phyloP scores from a whole-genome alignment of 148 eudicot genomes.

The Arbutus unedo region DNA sequence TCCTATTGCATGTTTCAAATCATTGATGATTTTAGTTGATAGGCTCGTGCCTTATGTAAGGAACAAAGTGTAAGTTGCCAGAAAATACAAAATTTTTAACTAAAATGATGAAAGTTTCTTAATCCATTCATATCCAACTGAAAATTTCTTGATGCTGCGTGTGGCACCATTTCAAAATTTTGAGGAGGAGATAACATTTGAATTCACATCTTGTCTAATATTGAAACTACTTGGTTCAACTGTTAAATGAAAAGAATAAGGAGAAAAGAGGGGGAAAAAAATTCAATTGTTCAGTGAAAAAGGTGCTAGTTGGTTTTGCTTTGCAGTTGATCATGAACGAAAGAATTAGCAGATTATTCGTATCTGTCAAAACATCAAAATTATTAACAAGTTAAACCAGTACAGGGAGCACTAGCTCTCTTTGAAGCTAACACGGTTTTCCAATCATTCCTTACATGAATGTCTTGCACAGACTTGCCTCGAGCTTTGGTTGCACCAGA shows the following conservation, averaged over 20 bases:
- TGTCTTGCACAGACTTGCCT: conserved; percentile 37
- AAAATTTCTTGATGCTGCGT: background rate
- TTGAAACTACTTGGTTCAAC: background rate
- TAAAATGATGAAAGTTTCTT: background rate
- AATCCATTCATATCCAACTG: background rate
- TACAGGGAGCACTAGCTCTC: background rate
- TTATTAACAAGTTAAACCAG: background rate
- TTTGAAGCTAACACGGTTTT: background rate
- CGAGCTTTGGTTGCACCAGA: conserved; percentile 55
- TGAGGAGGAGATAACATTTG: background rate
- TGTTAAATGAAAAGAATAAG: background rate
- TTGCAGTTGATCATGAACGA: background rate
- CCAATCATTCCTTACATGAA: background rate
- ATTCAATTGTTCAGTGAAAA: background rate
- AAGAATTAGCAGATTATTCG: background rate
- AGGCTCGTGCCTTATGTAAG: background rate
- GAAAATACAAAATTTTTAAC: background rate
- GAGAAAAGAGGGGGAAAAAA: background rate
- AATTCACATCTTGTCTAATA: background rate
- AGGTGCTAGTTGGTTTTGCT: background rate
- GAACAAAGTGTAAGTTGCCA: background rate
- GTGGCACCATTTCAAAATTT: background rate
- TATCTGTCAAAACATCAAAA: background rate
- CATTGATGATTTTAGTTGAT: background rate
- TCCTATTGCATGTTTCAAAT: no score